phyloP scores from a whole-genome alignment of 495 filamentous ascomycete species.

The Peziza echinospora region DNA sequence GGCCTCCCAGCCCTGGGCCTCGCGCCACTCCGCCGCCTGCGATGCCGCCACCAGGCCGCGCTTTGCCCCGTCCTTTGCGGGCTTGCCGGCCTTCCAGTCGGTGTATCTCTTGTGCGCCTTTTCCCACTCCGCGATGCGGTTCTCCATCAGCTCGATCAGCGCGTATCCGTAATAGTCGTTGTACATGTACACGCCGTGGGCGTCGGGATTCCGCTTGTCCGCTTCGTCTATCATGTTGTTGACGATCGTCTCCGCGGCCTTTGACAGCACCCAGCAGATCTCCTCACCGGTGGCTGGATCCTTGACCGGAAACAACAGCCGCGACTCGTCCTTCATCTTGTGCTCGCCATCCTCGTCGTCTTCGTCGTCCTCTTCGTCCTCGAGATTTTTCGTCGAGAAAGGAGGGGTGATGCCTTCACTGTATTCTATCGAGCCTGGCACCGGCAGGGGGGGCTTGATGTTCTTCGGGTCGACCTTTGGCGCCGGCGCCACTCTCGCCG shows the following conservation, averaged over 20 bases:
- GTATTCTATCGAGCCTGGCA: background rate
- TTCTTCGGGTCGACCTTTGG: too few species aligned
- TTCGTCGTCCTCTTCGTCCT: background rate
- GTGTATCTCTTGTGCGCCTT: background rate
- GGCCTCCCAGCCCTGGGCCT: background rate
- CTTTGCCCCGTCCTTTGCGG: background rate
- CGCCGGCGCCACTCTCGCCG: too few species aligned
- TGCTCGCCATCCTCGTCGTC: background rate
- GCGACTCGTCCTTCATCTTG: background rate
- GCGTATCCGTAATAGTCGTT: constrained; percentile 6
- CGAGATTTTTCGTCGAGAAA: background rate
- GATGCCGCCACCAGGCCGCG: background rate
- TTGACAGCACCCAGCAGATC: background rate
- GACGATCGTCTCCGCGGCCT: background rate
- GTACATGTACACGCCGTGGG: constrained; percentile 4
- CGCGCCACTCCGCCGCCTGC: background rate
- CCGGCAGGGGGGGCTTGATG: background rate
- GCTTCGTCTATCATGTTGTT: constrained; percentile 1
- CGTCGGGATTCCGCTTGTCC: constrained; percentile 3
- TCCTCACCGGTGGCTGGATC: background rate
- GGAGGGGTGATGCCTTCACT: too few species aligned
- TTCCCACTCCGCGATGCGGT: background rate
- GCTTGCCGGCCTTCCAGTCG: constrained; percentile 1
- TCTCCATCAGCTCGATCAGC: constrained; percentile 5
- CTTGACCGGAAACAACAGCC: background rate